Conservation (phyloP, 306 rosid genomes). For the Medicago lupulina region DNA sequence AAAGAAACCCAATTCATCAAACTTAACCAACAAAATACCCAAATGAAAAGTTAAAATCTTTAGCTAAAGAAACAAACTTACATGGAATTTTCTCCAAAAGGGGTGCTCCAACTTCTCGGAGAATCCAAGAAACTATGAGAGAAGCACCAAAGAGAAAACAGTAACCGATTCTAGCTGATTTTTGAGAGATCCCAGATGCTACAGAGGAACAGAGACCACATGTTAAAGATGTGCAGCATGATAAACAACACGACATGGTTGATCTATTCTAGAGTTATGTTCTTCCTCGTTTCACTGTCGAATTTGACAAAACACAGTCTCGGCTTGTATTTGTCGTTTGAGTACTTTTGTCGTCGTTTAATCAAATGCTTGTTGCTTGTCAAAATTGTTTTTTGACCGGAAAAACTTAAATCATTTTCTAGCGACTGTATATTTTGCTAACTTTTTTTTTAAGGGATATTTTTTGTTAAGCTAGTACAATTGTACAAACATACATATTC, state of each 20-base stretch:
- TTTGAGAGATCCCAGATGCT: slow-evolving; percentile 81
- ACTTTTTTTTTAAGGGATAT: too few species aligned
- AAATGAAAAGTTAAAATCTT: slow-evolving; percentile 30
- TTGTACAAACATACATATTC: too few species aligned
- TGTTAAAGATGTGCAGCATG: slow-evolving; percentile 62
- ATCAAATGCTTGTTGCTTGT: background rate
- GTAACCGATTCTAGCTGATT: slow-evolving; percentile 87
- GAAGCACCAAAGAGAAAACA: slow-evolving; percentile 87
- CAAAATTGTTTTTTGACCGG: background rate
- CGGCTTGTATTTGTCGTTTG: slow-evolving; percentile 34
- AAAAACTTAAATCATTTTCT: background rate
- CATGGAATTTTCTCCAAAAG: slow-evolving; percentile 85
- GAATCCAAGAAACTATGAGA: slow-evolving; percentile 80
- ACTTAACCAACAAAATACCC: slow-evolving; percentile 32
- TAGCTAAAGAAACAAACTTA: slow-evolving; percentile 41
- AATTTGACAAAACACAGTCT: slow-evolving; percentile 12
- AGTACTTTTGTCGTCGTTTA: slow-evolving; percentile 36
- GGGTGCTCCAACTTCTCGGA: slow-evolving; percentile 90
- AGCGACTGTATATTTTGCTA: background rate
- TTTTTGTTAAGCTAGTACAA: too few species aligned
- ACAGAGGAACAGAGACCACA: slow-evolving; percentile 90
- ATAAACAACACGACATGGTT: slow-evolving; percentile 72
- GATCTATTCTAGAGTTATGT: too few species aligned
- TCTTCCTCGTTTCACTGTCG: slow-evolving; percentile 32
- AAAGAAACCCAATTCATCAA: background rate